Base-by-base conservation (phyloP, 1,139 yeast genomes). In the Hyphopichia wangnamkhiaoensis region DNA sequence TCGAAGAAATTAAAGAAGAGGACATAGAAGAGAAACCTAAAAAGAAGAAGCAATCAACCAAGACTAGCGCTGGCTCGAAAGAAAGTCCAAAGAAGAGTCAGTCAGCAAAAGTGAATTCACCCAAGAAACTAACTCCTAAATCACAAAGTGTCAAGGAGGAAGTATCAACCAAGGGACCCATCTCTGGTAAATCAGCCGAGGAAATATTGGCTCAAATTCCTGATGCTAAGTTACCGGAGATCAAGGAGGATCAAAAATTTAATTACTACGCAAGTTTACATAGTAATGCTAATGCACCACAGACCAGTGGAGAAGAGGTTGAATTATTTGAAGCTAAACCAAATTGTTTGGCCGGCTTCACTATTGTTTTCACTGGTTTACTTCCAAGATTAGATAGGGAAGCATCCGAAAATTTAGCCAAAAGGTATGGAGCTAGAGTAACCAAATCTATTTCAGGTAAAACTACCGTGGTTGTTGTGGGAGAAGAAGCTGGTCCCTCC, bases 401-500 rank as follows among this genome's bases (percentile, higher is more conserved):
- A 1, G 82, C 79, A 21, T 84, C 93, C 17, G 94, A 85, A 53
- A 74, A 76, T 24, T 58, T 88, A 19, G 96, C 96, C 4, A 83
- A 87, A 53, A 74, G 76, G 46, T 90, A 91, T 53, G 98, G 98
- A 13, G 99, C 96, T n/a, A 84, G 84, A 53, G 96, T 91, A 10
- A 88, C 96, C 2, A 80, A 88, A 47, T 79, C 96, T 0, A 85
- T 93, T 23, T 86, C 94, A 38, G 82, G 89, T 16, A 87, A 84
- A 54, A 94, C 98, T 0, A 80, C 89, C 27, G 72, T 90, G 34
- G 96, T 93, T 5, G 97, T 93, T 2, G 72, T 94, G 23, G 99
- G 99, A 5, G 89, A 79, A 37, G 97, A 93, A 50, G 98, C 98
- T 1, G 99, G 99, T 0, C 98, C 98, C 1, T 82, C 90, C n/a